Conservation (phyloP, 345 rosid genomes). For the Hirschfeldia incana region DNA sequence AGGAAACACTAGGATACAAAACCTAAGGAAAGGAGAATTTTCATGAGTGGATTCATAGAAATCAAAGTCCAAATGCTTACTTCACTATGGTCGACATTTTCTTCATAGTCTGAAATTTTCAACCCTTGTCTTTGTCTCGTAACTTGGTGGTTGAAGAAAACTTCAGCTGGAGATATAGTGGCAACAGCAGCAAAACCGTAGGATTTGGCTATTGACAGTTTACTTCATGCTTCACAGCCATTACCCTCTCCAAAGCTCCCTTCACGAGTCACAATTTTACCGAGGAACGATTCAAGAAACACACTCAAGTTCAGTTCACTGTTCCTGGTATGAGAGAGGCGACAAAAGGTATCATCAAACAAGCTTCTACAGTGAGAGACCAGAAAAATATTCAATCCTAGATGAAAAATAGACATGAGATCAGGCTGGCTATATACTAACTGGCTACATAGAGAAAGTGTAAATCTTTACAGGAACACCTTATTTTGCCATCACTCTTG, state of each 20-base stretch:
- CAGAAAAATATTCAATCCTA: background rate
- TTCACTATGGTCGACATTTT: too few species aligned
- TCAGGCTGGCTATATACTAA: too few species aligned
- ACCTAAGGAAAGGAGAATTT: too few species aligned
- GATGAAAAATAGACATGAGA: background rate
- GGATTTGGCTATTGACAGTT: constrained; percentile 68
- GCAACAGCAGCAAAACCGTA: constrained; percentile 66
- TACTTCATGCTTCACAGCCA: constrained; percentile 39
- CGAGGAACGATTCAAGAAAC: background rate
- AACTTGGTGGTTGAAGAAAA: constrained; percentile 52
- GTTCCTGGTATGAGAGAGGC: background rate
- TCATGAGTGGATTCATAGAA: too few species aligned
- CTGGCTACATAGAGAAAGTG: background rate
- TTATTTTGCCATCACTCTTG: background rate
- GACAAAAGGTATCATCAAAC: background rate
- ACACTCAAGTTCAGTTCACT: background rate
- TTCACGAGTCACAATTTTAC: background rate
- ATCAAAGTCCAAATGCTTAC: too few species aligned
- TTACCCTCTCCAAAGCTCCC: background rate
- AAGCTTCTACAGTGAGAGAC: background rate
- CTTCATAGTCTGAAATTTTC: too few species aligned
- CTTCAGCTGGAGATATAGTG: constrained; percentile 53
- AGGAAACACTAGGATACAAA: too few species aligned
- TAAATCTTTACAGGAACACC: background rate
- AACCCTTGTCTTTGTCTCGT: too few species aligned